phyloP scores from a whole-genome alignment of 768 basidiomycete genomes.

The Suillus discolor region DNA sequence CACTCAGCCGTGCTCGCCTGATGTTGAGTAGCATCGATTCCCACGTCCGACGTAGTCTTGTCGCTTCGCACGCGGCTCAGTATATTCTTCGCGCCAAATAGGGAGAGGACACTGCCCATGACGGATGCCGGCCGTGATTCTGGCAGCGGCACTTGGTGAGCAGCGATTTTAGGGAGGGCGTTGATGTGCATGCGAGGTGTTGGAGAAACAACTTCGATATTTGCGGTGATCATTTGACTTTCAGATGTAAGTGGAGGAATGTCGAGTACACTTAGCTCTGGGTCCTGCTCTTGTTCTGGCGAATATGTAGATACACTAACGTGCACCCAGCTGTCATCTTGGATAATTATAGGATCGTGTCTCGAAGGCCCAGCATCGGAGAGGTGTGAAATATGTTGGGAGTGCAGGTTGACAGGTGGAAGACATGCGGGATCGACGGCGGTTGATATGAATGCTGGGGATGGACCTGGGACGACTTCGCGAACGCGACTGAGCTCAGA shows the following conservation, averaged over 20 bases:
- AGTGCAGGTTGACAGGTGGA: constrained; percentile 8
- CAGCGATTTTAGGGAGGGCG: constrained; percentile 20
- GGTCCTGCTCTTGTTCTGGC: constrained; percentile 10
- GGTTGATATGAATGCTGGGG: constrained; percentile 31
- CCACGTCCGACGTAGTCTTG: constrained; percentile 28
- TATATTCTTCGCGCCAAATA: constrained; percentile 1
- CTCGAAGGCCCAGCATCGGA: constrained; percentile 18
- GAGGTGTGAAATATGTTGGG: constrained; percentile 7
- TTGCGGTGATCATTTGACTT: constrained; percentile 17
- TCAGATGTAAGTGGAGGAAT: background rate
- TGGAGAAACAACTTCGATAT: constrained; percentile 11
- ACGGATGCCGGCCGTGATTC: constrained; percentile 34
- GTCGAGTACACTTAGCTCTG: constrained; percentile 7
- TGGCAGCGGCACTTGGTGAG: constrained; percentile 28
- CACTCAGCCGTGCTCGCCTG: background rate
- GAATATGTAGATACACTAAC: constrained; percentile 14
- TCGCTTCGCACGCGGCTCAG: constrained; percentile 13
- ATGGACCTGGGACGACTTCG: constrained; percentile 22
- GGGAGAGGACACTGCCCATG: constrained; percentile 21
- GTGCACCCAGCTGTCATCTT: constrained; percentile 34
- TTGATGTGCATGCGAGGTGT: constrained; percentile 13
- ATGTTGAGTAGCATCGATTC: constrained; percentile 13
- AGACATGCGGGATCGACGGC: constrained; percentile 15
- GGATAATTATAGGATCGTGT: constrained; percentile 21
- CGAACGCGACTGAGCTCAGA: constrained; percentile 28